A percentile compares a stretch with the other conserved stretches of the same genome.
phyloP scores from a whole-genome alignment of 2,329 filamentous ascomycete genomes.

The Chalaropsis ovoidea region DNA sequence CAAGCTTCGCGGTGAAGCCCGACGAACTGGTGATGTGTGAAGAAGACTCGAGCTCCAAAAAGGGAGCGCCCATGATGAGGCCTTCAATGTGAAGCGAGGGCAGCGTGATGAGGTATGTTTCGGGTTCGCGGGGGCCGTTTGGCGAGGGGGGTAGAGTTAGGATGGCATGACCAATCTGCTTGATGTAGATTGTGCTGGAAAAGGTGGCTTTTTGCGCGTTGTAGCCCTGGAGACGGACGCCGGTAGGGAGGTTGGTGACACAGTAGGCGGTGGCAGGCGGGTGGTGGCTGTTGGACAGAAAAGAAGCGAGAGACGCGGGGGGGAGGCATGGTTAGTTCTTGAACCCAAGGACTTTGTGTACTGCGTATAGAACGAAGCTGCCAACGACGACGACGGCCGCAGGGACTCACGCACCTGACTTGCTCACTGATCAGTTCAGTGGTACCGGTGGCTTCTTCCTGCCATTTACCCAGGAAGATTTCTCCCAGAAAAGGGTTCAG shows the following conservation, averaged over 20 bases:
- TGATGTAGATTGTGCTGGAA: conserved; percentile 84
- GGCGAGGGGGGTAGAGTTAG: conserved; percentile 54
- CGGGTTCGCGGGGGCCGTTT: conserved; percentile 35
- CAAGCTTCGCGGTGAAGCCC: conserved; percentile 79
- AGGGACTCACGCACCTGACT: conserved; percentile 51
- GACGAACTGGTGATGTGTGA: conserved; percentile 79
- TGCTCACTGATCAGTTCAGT: conserved; percentile 88
- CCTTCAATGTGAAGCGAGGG: conserved; percentile 89
- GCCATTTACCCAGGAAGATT: conserved; percentile 86
- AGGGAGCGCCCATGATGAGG: conserved; percentile 74
- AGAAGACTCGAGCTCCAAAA: conserved; percentile 77
- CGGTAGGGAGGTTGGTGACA: conserved; percentile 77
- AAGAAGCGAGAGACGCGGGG: neutral
- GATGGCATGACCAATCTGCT: conserved; percentile 84
- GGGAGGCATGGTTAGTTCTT: neutral
- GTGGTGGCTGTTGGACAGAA: conserved; percentile 54
- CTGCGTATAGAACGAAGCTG: neutral
- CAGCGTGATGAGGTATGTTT: conserved; percentile 82
- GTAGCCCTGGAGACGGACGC: conserved; percentile 72
- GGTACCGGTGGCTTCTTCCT: conserved; percentile 60
- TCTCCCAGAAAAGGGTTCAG: conserved; percentile 94
- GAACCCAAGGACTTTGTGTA: neutral
- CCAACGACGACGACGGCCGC: neutral
- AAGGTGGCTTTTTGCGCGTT: conserved; percentile 96
- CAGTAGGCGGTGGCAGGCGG: conserved; percentile 90